These are phyloP conservation scores for Medicago lupulina DNA, from an alignment of 306 rosid species.

Conservation along the genomic window DNA sequence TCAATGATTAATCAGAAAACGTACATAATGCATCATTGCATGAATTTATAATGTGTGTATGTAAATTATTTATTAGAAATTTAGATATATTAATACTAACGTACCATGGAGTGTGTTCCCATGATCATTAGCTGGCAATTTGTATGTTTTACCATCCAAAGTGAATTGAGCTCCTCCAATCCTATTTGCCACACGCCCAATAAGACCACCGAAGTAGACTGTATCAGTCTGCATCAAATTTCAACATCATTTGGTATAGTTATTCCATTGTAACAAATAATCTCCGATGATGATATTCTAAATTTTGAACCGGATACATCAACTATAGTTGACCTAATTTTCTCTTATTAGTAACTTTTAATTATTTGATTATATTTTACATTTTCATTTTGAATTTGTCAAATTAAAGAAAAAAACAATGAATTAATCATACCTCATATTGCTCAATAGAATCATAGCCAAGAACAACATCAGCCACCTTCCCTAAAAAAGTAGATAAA, in stretches of 20 bases:
- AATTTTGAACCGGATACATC: too few species aligned
- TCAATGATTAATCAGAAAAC: slow-evolving; percentile 14
- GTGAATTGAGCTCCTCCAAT: slow-evolving; percentile 51
- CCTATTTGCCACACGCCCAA: slow-evolving; percentile 60
- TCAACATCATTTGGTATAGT: background rate
- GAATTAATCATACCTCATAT: slow-evolving; percentile 39
- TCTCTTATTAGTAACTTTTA: too few species aligned
- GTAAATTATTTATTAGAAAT: background rate
- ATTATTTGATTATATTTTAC: too few species aligned
- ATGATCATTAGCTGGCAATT: slow-evolving; percentile 52
- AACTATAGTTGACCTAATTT: too few species aligned
- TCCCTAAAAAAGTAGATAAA: slow-evolving; percentile 33
- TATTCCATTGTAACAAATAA: background rate
- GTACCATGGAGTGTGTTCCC: slow-evolving; percentile 51
- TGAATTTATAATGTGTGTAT: background rate
- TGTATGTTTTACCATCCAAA: slow-evolving; percentile 48
- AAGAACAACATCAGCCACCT: slow-evolving; percentile 49
- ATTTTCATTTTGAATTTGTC: background rate
- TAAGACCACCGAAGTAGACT: slow-evolving; percentile 45
- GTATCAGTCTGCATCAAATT: slow-evolving; percentile 47
- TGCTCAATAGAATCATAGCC: slow-evolving; percentile 45
- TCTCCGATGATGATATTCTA: background rate
- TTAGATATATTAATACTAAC: background rate
- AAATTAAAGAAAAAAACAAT: slow-evolving; percentile 4
- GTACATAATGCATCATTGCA: background rate